Evolutionary conservation across 2,329 filamentous ascomycete genomes (phyloP), one percentile per base, ranked within the genome.

Genomic region (Botrytis squamosa): DNA sequence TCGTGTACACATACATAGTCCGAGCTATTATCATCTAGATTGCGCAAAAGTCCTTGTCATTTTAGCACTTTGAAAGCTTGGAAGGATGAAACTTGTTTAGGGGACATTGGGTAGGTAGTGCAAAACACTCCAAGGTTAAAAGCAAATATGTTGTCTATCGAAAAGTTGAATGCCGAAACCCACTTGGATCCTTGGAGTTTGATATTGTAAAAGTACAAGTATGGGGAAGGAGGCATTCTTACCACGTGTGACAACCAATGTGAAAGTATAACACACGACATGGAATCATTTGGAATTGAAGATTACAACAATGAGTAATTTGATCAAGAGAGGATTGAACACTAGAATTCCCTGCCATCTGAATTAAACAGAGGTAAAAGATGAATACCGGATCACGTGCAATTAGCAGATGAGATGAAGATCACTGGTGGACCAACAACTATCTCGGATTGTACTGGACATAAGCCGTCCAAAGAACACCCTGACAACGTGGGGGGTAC

Each of bases 401-500:
- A 33, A 12, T 42, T n/a, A 10, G 36, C 16, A 42, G 22, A 57
- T 40, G 22, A 67, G 16, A 57, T 22, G 22, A n/a, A 42, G 66
- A 33, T 33, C 33, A 33, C 33, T 33, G 33, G 33, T 33, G 33
- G 33, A 44, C 25, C 36, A 57, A 42, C 29, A 57, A 42, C 40
- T 57, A n/a, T 68, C 36, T 42, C 52, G 42, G 20, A 25, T 66
- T 66, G 64, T 29, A 33, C 49, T 33, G 36, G n/a, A 33, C 52
- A 55, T 38, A 69, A 33, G 36, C 49, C n/a, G 36, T 57, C 38
- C 38, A 36, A 29, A 57, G 3, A 69, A 57, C 18, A 38, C 9
- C 29, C 46, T 66, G 29, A n/a, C 6, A 66, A 49, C 64, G 64
- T 66, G 52, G 66, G 66, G 66, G 66, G 49, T 44, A 42, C 36